phyloP scores from a whole-genome alignment of 1,139 yeast genomes.

The Yamadazyma mexicana region DNA sequence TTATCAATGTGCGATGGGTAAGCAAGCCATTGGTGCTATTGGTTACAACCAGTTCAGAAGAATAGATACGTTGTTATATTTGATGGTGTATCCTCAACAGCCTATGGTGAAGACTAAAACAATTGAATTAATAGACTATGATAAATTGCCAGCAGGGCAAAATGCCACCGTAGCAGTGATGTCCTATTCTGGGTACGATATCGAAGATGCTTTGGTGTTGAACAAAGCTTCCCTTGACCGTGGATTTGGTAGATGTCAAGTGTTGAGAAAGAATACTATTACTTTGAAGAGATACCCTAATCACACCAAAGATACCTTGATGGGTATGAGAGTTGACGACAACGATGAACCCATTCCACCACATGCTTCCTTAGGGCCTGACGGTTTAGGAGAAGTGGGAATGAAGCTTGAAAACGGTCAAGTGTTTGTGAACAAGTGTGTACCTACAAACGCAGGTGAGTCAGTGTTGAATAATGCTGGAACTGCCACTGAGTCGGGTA shows the following conservation, averaged over 20 bases:
- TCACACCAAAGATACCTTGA: constrained; percentile 86
- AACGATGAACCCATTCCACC: constrained; percentile 80
- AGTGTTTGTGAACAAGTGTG: constrained; percentile 88
- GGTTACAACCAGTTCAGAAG: constrained; percentile 95
- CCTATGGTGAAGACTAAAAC: constrained; percentile 99
- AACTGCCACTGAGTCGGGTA: constrained; percentile 18
- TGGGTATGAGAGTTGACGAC: constrained; percentile 88
- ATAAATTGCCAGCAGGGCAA: constrained; percentile 97
- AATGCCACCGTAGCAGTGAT: constrained; percentile 98
- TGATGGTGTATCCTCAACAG: constrained; percentile 98
- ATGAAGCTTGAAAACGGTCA: constrained; percentile 88
- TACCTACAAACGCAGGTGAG: constrained; percentile 86
- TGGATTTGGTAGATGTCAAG: constrained; percentile 98
- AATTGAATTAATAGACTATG: constrained; percentile 91
- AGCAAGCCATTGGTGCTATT: constrained; percentile 98
- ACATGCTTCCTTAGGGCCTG: constrained; percentile 85
- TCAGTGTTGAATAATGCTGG: constrained; percentile 45
- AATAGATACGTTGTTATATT: constrained; percentile 87
- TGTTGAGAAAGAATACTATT: constrained; percentile 89
- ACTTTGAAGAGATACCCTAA: constrained; percentile 88
- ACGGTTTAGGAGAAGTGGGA: constrained; percentile 97
- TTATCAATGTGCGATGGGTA: constrained; percentile 99
- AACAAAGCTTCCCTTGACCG: constrained; percentile 92
- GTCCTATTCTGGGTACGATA: constrained; percentile 99
- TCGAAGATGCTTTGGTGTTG: constrained; percentile 95